Evolutionary conservation across 768 basidiomycete genomes (phyloP).

Genomic region (Amanita polypyramis): DNA sequence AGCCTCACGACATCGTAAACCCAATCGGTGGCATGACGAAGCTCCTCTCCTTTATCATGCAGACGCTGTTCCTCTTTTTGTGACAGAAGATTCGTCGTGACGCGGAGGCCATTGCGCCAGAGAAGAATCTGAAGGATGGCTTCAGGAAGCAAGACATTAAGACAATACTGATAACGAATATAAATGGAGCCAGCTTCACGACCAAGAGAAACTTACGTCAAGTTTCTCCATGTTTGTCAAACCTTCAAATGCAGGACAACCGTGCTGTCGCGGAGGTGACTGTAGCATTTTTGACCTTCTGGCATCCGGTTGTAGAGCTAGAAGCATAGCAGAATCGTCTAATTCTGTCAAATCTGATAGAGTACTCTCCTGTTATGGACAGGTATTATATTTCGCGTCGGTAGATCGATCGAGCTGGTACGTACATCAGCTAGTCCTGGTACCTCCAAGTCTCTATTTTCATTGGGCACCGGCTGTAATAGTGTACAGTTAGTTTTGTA

Average conservation of each 20-base stretch:
- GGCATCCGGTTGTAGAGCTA: neutral
- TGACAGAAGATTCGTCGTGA: conserved; percentile 35
- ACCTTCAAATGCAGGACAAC: conserved; percentile 33
- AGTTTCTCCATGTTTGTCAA: conserved; percentile 38
- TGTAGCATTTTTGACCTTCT: neutral
- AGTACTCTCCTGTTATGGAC: neutral
- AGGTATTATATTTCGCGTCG: neutral
- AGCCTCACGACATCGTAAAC: conserved; percentile 51
- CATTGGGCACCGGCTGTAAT: neutral
- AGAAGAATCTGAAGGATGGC: conserved; percentile 63
- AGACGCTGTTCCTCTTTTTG: conserved; percentile 44
- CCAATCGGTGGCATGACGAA: conserved; percentile 54
- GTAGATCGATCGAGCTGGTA: neutral
- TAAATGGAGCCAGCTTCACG: neutral
- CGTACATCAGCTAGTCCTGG: neutral
- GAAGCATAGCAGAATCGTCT: neutral
- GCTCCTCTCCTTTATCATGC: conserved; percentile 34
- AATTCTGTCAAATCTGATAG: conserved; percentile 1
- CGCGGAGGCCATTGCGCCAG: conserved; percentile 57
- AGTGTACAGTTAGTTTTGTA: neutral
- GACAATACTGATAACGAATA: conserved; percentile 43
- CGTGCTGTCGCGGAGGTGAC: conserved; percentile 17
- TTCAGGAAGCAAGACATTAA: conserved; percentile 63
- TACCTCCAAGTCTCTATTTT: neutral
- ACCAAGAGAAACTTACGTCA: conserved; percentile 27